A percentile compares a stretch with the other conserved stretches of the same genome.
Evolutionary conservation across 352 stramenopile genomes (phyloP).

Genomic region (Phytophthora ohioensis): DNA sequence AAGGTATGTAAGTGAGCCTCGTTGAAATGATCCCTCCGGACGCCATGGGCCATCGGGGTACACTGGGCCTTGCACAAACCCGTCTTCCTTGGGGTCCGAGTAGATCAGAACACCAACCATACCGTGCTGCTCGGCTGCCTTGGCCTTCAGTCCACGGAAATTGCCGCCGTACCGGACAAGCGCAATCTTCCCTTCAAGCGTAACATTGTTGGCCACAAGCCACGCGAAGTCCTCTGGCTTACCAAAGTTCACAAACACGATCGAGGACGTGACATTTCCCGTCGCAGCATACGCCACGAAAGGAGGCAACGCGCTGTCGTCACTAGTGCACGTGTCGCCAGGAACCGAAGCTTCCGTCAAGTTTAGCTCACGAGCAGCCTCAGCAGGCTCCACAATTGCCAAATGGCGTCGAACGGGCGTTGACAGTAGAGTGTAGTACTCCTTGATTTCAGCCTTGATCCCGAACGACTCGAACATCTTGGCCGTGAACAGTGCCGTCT

Average conservation of each 20-base stretch:
- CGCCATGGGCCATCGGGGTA: conserved; percentile 61
- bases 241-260: conserved; percentile 91
- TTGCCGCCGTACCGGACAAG: conserved; percentile 72
- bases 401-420: conserved; percentile 52
- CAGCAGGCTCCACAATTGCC: conserved; percentile 49
- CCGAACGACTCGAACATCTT: conserved; percentile 37
- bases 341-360: conserved; percentile 66
- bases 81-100: conserved; percentile 79
- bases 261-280: conserved; percentile 62
- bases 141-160: conserved; percentile 68
- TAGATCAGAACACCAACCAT: conserved; percentile 77
- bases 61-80: conserved; percentile 55
- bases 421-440: conserved; percentile 81
- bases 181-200: conserved; percentile 68
- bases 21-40: conserved; percentile 65
- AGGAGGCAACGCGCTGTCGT: conserved; percentile 60
- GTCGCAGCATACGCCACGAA: conserved; percentile 85
- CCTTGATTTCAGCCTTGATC: conserved; percentile 65
- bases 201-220: conserved; percentile 55
- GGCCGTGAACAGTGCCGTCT: conserved; percentile 30
- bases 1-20: conserved; percentile 76
- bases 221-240: conserved; percentile 75
- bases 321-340: conserved; percentile 70
- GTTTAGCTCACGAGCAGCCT: conserved; percentile 42
- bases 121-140: conserved; percentile 68